Evolutionary conservation across 495 filamentous ascomycete genomes (phyloP), one percentile per base, ranked within the genome.

Genomic region (Penicillium paradoxum): DNA sequence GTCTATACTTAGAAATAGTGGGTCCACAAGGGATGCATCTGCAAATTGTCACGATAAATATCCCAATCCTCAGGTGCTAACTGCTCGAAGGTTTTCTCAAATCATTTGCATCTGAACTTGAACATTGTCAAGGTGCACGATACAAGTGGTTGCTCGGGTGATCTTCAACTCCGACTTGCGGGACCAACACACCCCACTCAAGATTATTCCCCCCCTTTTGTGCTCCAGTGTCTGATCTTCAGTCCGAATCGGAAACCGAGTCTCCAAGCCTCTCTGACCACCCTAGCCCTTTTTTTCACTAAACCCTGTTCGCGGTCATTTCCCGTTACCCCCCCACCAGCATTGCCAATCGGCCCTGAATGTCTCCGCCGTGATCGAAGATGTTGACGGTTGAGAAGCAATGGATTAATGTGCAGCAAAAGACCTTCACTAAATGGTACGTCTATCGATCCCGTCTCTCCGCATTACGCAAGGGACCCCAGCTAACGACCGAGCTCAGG

Each of bases 361-460:
- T 73, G 70, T 65, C 53, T 57, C 53, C 59, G 49, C 45, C 51
- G n/a, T 55, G 49, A 53, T 61, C 50, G 60, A 76, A 57, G 40
- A 84, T 85, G 82, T 76, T 80, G 69, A 71, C 79, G 68, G 76
- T 83, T 60, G 83, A 96, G 76, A 88, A 92, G 78, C 85, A 85
- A 73, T 97, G 92, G 92, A 85, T 97, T 64, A 89, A 84, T 63
- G 91, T 96, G 64, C 92, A 97, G 75, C 87, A 97, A 70, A 98
- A 97, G 81, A 98, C 93, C n/a, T 97, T 97, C 69, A 95, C 91
- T 17, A 97, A 97, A 85, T 97, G 93, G 89, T 90, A 63, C 47
- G 39, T 42, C 25, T 22, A 6, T 1, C 32, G 21, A 19, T 25
- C 18, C 11, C 49, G 17, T 40, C 53, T 9, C 51, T 1, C 9